Evolutionary conservation across 495 filamentous ascomycete species (phyloP).

Genomic region (Penicillium arizonense): DNA sequence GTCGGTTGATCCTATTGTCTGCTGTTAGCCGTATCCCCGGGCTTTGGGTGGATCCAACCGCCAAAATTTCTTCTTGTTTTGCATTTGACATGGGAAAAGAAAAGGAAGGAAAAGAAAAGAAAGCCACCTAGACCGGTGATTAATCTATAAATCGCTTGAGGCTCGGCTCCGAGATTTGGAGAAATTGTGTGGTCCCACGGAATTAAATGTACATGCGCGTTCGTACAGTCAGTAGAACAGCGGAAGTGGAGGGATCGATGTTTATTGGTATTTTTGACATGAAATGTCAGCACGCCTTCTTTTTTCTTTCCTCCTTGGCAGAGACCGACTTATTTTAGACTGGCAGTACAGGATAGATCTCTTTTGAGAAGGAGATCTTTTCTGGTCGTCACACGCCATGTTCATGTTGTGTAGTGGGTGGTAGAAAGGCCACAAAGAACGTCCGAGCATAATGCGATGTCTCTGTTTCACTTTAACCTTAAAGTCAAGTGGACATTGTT

Average conservation of each 20-base stretch:
- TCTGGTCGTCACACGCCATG: neutral
- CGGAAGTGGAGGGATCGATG: constrained; percentile 13
- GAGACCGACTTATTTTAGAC: neutral
- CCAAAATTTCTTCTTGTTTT: neutral
- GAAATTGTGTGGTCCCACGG: neutral
- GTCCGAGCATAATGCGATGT: neutral
- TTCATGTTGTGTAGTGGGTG: neutral
- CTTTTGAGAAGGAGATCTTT: neutral
- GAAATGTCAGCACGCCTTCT: no score
- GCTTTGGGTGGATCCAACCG: neutral
- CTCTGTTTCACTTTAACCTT: neutral
- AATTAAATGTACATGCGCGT: neutral
- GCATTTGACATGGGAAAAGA: neutral
- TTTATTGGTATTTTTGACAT: constrained; percentile 8
- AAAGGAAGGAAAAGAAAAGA: neutral
- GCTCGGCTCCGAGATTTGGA: neutral
- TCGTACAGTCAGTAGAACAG: neutral
- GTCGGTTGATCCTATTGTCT: constrained; percentile 1
- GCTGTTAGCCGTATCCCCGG: neutral
- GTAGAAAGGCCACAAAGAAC: neutral
- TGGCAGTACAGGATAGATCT: neutral
- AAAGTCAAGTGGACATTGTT: neutral
- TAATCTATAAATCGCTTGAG: neutral
- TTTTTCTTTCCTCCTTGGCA: neutral
- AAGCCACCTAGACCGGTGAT: neutral